Evolutionary conservation across 1,284 basidiomycete species (phyloP), one percentile per base, ranked within the genome.

Genomic region (Sphagnurus paluster): DNA sequence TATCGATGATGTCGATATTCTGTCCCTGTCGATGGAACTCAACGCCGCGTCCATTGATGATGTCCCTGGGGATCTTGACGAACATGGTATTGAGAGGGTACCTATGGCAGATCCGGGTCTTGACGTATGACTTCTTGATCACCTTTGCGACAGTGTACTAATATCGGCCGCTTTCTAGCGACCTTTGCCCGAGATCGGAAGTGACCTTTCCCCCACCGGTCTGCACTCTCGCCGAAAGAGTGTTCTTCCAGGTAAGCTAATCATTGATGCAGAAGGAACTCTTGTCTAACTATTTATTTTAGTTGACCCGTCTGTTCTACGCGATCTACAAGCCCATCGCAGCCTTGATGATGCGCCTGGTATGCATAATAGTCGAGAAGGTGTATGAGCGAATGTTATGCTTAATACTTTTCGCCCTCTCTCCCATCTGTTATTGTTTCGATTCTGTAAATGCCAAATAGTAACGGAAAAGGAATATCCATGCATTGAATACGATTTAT

Each of bases 91-190:
- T 47, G 91, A 94, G 64, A 74, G 87, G 48, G 89, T 94, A 25
- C 92, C 92, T 19, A 86, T 88, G 76, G 91, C 92, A 36, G 91
- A 94, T 69, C 90, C 90, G 45, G 90, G 87, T 41, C 67, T 93
- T 54, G 90, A 93, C 66, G 87, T 89, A 70, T 72, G 84, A 80
- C 61, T 59, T 64, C 54, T 46, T 44, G 50, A 48, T 53, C 16
- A 16, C 11, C 39, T 38, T 54, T 49, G 5, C 11, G 32, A 23
- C 46, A 46, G 48, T 53, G 42, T 28, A 34, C 16, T 36, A 30
- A 38, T 35, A 29, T 43, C 34, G 46, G 50, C 40, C 30, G 7
- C 52, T 42, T 39, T 66, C 44, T 55, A 87, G 83, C 75, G 72
- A 57, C 78, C 79, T 40, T 75, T 85, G 56, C 85, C 78, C 50